Evolutionary conservation across 2,329 filamentous ascomycete species (phyloP), one percentile per base, ranked within the genome.

Genomic region (Colletotrichum tropicicola): DNA sequence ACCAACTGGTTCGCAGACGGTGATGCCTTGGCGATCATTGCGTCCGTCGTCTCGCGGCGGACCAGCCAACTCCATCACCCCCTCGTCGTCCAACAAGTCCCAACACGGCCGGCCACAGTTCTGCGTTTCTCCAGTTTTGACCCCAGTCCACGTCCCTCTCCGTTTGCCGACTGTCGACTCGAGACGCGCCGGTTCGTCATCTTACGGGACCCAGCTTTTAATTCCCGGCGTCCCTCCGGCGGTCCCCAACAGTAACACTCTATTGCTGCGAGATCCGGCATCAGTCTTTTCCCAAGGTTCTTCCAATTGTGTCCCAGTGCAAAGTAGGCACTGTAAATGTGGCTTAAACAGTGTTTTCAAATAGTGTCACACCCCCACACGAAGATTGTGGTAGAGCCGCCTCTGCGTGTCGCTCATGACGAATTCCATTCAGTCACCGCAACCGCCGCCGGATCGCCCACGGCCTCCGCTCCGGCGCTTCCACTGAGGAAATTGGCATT

Each of bases 401-500:
- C n/a, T n/a, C n/a, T 15, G 23, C 35, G 23, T 7, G 39, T 30
- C 45, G 19, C 6, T 35, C 27, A n/a, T 55, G 61, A 61, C 49
- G 61, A 61, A 51, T 65, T 55, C 27, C 21, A 27, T 55, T 59
- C 57, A 32, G 57, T 61, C 57, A 65, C 57, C 48, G 35, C 25
- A 30, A 48, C 30, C 28, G 15, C 28, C 30, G n/a, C n/a, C n/a
- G n/a, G 43, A 28, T 25, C 19, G 15, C 55, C 13, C 48, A 25
- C 32, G 43, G 52, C 35, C 35, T 57, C 52, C 52, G 59, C 52
- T 57, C 59, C 44, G 44, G 59, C 35, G 30, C 43, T 57, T 32
- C 52, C 27, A 48, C 7, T 10, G 27, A 30, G 35, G 17, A 44
- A 3, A 41, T 35, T 47, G 23, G 41, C 48, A 30, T 45, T 35